phyloP scores from a whole-genome alignment of 2,329 filamentous ascomycete genomes.

The Aspergillus ibericus region DNA sequence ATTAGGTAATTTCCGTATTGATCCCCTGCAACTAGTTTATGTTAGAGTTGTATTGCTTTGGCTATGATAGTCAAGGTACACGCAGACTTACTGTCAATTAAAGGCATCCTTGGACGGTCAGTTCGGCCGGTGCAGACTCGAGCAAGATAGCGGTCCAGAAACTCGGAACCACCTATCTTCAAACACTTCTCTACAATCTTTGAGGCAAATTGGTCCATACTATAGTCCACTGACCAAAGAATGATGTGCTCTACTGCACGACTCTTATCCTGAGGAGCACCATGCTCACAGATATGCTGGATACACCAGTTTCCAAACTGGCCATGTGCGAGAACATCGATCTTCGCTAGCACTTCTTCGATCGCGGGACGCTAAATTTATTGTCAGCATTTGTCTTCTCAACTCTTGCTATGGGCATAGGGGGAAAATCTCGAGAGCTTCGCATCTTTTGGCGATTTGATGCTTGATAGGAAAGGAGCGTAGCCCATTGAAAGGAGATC shows the following conservation, averaged over 20 bases:
- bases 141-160: constrained; percentile 87
- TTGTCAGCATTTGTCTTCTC: constrained; percentile 19
- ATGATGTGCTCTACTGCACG: constrained; percentile 95
- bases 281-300: constrained; percentile 97
- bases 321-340: constrained; percentile 93
- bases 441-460: too few relatives aligned
- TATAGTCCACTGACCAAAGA: constrained; percentile 90
- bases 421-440: too few relatives aligned
- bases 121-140: constrained; percentile 88
- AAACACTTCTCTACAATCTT: constrained; percentile 99
- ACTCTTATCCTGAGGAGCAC: constrained; percentile 83
- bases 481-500: background rate
- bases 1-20: constrained; percentile 99
- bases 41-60: constrained; percentile 13
- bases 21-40: constrained; percentile 72
- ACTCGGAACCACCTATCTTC: constrained; percentile 90
- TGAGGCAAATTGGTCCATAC: constrained; percentile 97
- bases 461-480: background rate
- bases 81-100: constrained; percentile 75
- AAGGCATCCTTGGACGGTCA: constrained; percentile 89
- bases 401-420: too few relatives aligned
- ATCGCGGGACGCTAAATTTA: constrained; percentile 82
- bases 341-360: constrained; percentile 90
- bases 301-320: constrained; percentile 99
- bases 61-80: background rate